Base-by-base conservation (phyloP, 2,329 filamentous ascomycete species). In the Drechmeria coniospora region DNA sequence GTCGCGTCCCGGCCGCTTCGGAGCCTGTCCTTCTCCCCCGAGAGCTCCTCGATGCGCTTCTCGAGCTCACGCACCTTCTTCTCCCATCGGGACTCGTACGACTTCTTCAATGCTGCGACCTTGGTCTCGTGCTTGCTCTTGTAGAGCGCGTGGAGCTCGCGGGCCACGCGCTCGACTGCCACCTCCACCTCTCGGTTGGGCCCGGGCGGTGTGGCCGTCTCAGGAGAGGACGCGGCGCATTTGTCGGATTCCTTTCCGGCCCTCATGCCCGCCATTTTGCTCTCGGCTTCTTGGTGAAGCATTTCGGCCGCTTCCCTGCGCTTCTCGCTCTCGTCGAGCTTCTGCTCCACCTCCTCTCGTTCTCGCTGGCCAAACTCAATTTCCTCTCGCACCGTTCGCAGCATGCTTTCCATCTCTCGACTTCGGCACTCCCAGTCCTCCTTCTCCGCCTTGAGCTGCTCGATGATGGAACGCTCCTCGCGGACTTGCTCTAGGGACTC, bases 91-190 rank as follows among this genome's bases (percentile, higher is more conserved):
- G 70, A 69, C 51, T 94, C 83, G 56, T 95, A 79, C 36, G 69
- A 76, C 55, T 77, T 76, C 57, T 78, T 95, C 38, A 98, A 64
- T 4, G 86, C 87, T 1, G 81, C 71, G 24, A 95, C 87, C 60
- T 98, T 98, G 36, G 77, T 82, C 59, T 95, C 87, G 50, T 98
- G 90, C 58, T 98, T 98, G 47, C 79, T 75, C 59, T 94, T 95
- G 67, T 98, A 98, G 8, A 93, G 66, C 0, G 77, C 68, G 49
- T 98, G 90, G 22, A 98, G 66, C 47, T 98, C 90, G 17, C 83
- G 71, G n/a, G 87, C 86, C 22, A 95, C 84, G 39, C 86, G 83
- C 53, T 93, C 83, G 14, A 87, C 79, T 2, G 79, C 79, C 24
- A 80, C 65, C 46, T 94, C 86, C 27, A 93, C 79, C 37, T 92